Evolutionary conservation across 768 basidiomycete genomes (phyloP).

Genomic region (Kwoniella botswanensis): DNA sequence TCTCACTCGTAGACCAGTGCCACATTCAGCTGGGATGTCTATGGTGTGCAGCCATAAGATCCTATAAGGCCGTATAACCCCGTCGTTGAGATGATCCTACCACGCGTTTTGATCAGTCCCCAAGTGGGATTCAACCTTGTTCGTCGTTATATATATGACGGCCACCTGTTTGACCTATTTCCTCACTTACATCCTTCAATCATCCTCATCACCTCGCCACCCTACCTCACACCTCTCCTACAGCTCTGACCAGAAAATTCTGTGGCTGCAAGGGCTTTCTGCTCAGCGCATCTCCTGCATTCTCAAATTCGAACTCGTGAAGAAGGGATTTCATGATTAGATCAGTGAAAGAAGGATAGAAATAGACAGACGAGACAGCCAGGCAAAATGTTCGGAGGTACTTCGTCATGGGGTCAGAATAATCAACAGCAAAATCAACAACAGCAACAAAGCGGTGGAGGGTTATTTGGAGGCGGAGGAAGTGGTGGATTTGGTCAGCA

Average conservation of each 20-base stretch:
- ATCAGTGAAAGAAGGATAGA: not conserved
- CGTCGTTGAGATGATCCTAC: conserved; percentile 6
- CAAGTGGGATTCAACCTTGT: not conserved
- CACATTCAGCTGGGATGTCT: not conserved
- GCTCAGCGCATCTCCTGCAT: not conserved
- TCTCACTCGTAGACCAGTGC: not conserved
- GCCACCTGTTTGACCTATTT: conserved; percentile 3
- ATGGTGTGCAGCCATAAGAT: not conserved
- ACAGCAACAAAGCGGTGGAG: conserved; percentile 57
- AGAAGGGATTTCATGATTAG: not conserved
- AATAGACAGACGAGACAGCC: not conserved
- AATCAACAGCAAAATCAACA: conserved; percentile 67
- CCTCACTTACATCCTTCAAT: not conserved
- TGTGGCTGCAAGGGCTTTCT: not conserved
- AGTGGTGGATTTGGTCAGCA: conserved; percentile 56
- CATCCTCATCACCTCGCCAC: conserved; percentile 1
- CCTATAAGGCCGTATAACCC: conserved; percentile 16
- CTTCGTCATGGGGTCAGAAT: conserved; percentile 53
- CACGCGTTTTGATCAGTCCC: conserved; percentile 14
- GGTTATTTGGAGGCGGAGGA: conserved; percentile 32
- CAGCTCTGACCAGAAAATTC: not conserved
- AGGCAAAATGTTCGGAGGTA: conserved; percentile 51
- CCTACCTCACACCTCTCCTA: not conserved
- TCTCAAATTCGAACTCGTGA: not conserved
- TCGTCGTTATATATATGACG: too few species aligned